These are phyloP conservation scores for Candida sithepensis DNA, from an alignment of 805 yeast genomes.

Conservation along the genomic window DNA sequence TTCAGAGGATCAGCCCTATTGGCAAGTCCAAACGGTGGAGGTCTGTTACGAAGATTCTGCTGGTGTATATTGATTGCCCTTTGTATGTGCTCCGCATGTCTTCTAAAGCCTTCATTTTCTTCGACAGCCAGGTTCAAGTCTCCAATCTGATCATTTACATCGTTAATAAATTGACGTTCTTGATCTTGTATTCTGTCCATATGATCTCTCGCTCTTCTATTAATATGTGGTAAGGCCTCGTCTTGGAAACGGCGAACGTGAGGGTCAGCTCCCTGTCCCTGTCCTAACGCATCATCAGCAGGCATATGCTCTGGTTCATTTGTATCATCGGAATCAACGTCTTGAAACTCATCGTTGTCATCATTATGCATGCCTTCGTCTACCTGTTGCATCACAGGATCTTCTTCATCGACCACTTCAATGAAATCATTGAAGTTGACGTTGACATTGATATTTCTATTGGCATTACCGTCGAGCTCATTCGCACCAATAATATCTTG, in stretches of 20 bases:
- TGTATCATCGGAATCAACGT: background rate
- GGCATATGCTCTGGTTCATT: background rate
- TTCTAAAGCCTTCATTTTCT: background rate
- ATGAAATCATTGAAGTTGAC: background rate
- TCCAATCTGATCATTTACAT: background rate
- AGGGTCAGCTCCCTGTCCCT: background rate
- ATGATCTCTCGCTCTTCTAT: background rate
- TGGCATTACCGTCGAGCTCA: background rate
- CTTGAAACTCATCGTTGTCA: background rate
- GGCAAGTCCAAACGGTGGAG: background rate
- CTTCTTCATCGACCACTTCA: slow-evolving; percentile 1
- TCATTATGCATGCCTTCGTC: background rate
- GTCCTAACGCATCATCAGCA: background rate
- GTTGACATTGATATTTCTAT: background rate
- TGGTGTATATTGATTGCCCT: background rate
- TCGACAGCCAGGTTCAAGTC: background rate
- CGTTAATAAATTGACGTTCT: background rate
- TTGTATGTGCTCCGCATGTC: background rate
- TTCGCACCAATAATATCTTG: background rate
- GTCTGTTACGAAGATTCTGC: background rate
- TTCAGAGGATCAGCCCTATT: background rate
- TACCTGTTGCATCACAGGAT: background rate
- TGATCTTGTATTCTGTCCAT: slow-evolving; percentile 3
- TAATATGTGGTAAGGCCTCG: background rate
- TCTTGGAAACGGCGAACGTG: background rate